Evolutionary conservation across 2,329 filamentous ascomycete genomes (phyloP).

Genomic region (Microcyclosporella mali): DNA sequence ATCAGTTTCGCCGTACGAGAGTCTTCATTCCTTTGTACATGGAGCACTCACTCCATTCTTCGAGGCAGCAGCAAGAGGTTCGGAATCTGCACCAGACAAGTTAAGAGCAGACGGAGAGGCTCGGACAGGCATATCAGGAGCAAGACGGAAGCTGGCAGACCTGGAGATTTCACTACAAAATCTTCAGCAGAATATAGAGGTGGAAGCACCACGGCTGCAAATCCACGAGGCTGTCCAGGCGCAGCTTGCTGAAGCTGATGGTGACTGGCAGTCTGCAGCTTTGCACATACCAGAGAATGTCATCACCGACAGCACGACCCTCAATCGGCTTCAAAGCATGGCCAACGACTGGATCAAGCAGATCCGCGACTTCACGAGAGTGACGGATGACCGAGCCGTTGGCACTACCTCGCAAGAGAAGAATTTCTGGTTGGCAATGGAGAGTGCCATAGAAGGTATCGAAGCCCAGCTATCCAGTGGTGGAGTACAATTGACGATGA

Average conservation of each 20-base stretch:
- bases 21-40: conserved; percentile 85
- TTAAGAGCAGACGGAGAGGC: conserved; percentile 78
- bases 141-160: conserved; percentile 94
- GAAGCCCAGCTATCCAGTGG: conserved; percentile 82
- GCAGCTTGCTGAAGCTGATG: conserved; percentile 67
- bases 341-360: conserved; percentile 99
- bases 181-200: conserved; percentile 95
- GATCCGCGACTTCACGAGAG: conserved; percentile 92
- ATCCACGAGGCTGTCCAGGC: conserved; percentile 84
- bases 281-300: conserved; percentile 70
- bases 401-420: conserved; percentile 92
- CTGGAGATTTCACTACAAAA: conserved; percentile 84
- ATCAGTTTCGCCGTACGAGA: conserved; percentile 78
- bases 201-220: conserved; percentile 80
- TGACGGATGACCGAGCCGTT: conserved; percentile 73
- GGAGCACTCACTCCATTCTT: conserved; percentile 92
- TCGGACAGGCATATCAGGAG: conserved; percentile 92
- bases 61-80: conserved; percentile 85
- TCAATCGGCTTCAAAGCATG: conserved; percentile 86
- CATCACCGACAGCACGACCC: conserved; percentile 82
- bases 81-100: conserved; percentile 60
- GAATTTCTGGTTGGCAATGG: conserved; percentile 98
- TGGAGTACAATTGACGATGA: conserved; percentile 83
- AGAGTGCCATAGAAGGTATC: conserved; percentile 84
- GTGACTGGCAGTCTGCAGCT: conserved; percentile 62